Evolutionary conservation across 2,329 filamentous ascomycete genomes (phyloP), one percentile per base, ranked within the genome.

Genomic region (Aspergillus sp.): DNA sequence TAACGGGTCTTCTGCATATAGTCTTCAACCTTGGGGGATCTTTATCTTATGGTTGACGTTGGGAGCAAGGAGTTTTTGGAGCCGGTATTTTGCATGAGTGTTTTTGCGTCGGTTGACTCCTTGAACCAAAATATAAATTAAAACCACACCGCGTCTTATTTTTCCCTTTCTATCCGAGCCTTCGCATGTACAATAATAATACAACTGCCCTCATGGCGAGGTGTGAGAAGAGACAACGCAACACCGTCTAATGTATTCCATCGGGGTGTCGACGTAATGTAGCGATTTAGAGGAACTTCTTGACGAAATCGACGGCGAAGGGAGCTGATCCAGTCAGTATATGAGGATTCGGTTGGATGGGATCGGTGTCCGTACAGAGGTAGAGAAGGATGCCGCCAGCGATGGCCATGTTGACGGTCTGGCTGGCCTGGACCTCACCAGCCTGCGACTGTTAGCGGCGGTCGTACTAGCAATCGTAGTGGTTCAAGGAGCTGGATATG

Each of bases 371-470:
- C 82, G 57, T 78, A 86, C 83, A 84, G 47, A 86, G 75, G 71
- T 86, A 86, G 46, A 86, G 76, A 24, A 84, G 68, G 47, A 81
- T 67, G 60, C 80, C 82, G 50, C 79, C 77, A 42, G 75, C 74
- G 53, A 80, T 66, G 46, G 80, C 81, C 66, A 76, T 75, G 65
- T 79, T 78, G 61, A 86, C 73, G 42, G 81, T 81, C 59, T 75
- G 70, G 50, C 66, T 68, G 22, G 83, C 82, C 61, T 79, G 73
- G 41, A 76, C 69, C 69, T 85, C 82, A 64, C 77, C 77, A 47
- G 71, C 72, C 74, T 76, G 45, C 24, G 40, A 19, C 32, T 17
- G 19, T 46, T 32, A 32, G 48, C 60, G 55, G 61, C 51, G 24
- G 35, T 51, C 26, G 8, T 32, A 40, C 3, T 38, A 30, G 26